Evolutionary conservation across 495 filamentous ascomycete genomes (phyloP).

Genomic region (Aspergillus affinis): DNA sequence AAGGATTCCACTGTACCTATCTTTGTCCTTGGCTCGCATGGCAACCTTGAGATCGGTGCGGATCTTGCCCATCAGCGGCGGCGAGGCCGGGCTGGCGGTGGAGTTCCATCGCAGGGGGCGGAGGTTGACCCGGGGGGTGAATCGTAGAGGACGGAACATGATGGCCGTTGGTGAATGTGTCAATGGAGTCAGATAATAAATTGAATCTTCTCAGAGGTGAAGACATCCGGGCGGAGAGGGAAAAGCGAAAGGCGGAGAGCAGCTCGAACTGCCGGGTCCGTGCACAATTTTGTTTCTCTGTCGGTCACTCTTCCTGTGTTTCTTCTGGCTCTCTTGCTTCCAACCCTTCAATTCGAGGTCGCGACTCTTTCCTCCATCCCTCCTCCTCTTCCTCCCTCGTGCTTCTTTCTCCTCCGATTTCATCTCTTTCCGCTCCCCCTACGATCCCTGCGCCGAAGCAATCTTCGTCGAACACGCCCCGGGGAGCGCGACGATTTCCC

Average conservation of each 20-base stretch:
- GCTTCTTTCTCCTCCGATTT: constrained; percentile 12
- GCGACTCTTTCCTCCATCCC: neutral
- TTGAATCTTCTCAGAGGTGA: too few relatives aligned
- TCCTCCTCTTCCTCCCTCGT: neutral
- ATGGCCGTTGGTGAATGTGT: neutral
- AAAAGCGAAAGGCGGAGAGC: constrained; percentile 27
- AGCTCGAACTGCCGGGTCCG: constrained; percentile 20
- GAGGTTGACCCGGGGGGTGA: constrained; percentile 27
- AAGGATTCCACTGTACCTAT: constrained; percentile 33
- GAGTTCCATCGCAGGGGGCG: constrained; percentile 43
- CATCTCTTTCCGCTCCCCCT: constrained; percentile 13
- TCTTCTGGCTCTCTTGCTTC: neutral
- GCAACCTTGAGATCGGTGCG: constrained; percentile 60
- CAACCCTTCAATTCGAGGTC: neutral
- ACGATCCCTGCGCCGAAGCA: constrained; percentile 23
- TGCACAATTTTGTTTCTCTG: constrained; percentile 40
- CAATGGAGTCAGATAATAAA: too few relatives aligned
- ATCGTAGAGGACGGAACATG: constrained; percentile 32
- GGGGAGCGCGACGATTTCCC: constrained; percentile 33
- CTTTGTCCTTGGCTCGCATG: constrained; percentile 60
- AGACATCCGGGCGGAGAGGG: constrained; percentile 9
- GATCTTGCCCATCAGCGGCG: constrained; percentile 51
- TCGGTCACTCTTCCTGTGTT: neutral
- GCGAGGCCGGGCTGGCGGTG: constrained; percentile 37
- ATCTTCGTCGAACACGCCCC: constrained; percentile 11